Percentiles rank a stretch among this genome's conserved stretches.
Conservation (phyloP, 2,329 filamentous ascomycete genomes). For the Aspergillus piperis region DNA sequence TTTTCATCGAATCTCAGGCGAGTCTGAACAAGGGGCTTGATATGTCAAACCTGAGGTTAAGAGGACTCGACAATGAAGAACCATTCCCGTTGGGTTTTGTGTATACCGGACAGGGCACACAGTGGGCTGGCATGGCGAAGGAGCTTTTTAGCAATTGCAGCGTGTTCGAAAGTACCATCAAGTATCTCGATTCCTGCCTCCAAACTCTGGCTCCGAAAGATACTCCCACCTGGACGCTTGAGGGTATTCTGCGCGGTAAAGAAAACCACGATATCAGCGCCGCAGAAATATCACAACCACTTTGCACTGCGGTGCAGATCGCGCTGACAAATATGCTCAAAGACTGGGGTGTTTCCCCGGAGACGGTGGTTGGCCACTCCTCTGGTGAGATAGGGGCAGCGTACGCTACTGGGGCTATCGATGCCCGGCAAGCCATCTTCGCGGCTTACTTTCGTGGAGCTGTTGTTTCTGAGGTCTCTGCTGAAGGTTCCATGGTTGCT, state of each 20-base stretch:
- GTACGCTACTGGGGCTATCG: conserved; percentile 51
- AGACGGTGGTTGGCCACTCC: conserved; percentile 51
- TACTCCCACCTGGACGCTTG: conserved; percentile 21
- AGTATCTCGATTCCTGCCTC: conserved; percentile 10
- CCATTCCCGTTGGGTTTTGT: conserved; percentile 7
- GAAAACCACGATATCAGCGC: conserved; percentile 16
- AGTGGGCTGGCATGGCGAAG: conserved; percentile 34
- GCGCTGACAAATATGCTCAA: conserved; percentile 29
- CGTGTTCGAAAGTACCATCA: conserved; percentile 16
- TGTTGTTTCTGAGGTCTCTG: conserved; percentile 12
- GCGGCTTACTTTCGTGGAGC: conserved; percentile 51
- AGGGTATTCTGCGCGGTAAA: conserved; percentile 4
- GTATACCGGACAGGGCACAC: conserved; percentile 37
- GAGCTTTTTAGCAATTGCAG: conserved; percentile 17
- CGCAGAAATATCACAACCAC: conserved; percentile 24
- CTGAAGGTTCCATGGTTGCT: conserved; percentile 52
- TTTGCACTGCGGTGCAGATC: conserved; percentile 33
- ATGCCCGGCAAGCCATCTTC: conserved; percentile 44
- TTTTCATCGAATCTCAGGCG: background rate
- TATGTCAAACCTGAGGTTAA: background rate
- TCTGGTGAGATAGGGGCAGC: conserved; percentile 55
- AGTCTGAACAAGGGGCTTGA: background rate
- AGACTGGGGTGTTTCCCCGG: conserved; percentile 36
- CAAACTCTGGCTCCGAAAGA: background rate
- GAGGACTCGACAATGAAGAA: conserved; percentile 14